Conservation (phyloP, 1,284 basidiomycete genomes). For the Coniferiporia weirii region DNA sequence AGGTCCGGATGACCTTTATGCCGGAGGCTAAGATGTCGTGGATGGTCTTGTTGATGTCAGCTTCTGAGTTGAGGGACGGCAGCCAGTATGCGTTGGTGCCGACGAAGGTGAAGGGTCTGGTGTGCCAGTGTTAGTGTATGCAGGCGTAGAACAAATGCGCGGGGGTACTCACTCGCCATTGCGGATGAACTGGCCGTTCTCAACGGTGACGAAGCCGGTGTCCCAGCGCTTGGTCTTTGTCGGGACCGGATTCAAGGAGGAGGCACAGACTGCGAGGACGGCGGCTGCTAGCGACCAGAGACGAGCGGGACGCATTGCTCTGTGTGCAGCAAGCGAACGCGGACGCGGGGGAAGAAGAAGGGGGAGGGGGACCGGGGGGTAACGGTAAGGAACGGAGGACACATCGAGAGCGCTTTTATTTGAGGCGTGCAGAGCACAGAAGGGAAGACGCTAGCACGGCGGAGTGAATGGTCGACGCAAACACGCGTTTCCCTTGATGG, state of each 20-base stretch:
- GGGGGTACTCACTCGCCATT: constrained; percentile 40
- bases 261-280: not conserved
- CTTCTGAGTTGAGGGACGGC: constrained; percentile 23
- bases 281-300: constrained; percentile 1
- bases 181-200: constrained; percentile 41
- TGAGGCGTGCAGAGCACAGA: not conserved
- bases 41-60: constrained; percentile 25
- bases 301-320: constrained; percentile 1
- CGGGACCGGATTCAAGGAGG: constrained; percentile 17
- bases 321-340: not conserved
- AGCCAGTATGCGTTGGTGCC: constrained; percentile 57
- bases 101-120: constrained; percentile 48
- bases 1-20: constrained; percentile 29
- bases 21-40: constrained; percentile 25
- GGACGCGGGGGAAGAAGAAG: not conserved
- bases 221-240: constrained; percentile 20
- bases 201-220: constrained; percentile 36
- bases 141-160: not conserved
- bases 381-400: not conserved
- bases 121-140: not conserved
- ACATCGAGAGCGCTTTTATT: not conserved
- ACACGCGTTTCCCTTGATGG: too few relatives aligned
- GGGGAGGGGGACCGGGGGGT: not conserved
- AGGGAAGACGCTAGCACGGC: not conserved
- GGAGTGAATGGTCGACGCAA: not conserved